phyloP scores from a whole-genome alignment of 257 asterid genomes.

The Nemophila menziesii region DNA sequence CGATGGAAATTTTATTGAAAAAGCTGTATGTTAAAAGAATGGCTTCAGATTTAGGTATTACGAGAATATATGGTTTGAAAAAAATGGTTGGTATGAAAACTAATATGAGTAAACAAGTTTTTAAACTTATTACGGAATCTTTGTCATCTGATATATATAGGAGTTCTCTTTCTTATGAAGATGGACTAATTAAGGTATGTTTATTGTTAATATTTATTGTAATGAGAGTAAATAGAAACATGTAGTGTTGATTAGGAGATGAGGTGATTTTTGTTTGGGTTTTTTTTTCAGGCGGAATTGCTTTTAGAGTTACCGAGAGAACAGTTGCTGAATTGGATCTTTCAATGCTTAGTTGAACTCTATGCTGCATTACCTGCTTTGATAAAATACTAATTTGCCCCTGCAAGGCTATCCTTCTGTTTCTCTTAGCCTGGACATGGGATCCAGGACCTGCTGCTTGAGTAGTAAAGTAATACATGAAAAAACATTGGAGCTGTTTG shows the following conservation, averaged over 20 bases:
- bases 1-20: slow-evolving; percentile 89
- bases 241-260: background rate
- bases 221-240: too few relatives aligned
- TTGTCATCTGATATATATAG: slow-evolving; percentile 59
- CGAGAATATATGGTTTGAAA: slow-evolving; percentile 54
- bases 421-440: background rate
- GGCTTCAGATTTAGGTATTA: slow-evolving; percentile 93
- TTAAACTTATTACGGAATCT: slow-evolving; percentile 72
- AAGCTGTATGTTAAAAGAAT: slow-evolving; percentile 89
- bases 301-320: slow-evolving; percentile 91
- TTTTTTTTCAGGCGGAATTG: slow-evolving; percentile 59
- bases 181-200: slow-evolving; percentile 67
- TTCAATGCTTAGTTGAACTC: slow-evolving; percentile 82
- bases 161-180: slow-evolving; percentile 59
- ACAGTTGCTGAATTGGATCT: slow-evolving; percentile 92
- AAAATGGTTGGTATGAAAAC: slow-evolving; percentile 81
- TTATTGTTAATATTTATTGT: background rate
- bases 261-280: background rate
- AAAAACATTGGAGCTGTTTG: background rate
- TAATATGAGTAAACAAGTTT: slow-evolving; percentile 68
- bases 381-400: slow-evolving; percentile 51
- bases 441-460: background rate
- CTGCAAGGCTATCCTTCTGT: slow-evolving; percentile 3
- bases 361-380: slow-evolving; percentile 75
- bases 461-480: background rate